Evolutionary conservation across 2,329 filamentous ascomycete genomes (phyloP), one percentile per base, ranked within the genome.

Genomic region (Cladophialophora carrionii): DNA sequence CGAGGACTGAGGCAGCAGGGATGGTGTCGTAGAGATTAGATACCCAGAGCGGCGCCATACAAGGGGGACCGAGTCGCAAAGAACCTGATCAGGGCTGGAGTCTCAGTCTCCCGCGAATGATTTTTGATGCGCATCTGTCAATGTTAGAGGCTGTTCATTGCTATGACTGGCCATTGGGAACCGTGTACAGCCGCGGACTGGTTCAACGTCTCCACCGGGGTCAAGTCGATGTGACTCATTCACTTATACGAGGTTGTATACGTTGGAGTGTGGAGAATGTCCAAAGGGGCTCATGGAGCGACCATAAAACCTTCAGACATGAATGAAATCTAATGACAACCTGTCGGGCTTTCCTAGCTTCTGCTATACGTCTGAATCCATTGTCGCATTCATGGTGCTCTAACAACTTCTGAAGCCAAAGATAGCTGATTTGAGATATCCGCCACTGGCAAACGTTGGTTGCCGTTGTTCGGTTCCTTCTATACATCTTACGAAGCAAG

Each of bases 171-270:
- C 17, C 37, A 41, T 41, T 41, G 17, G 2, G 37, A 10, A 41
- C 37, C 17, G 2, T 41, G 37, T n/a, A 17, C 17, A n/a, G 37
- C n/a, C 37, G 7, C 17, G 17, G 17, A 14, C 37, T n/a, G 3
- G 37, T 14, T 17, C 17, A 14, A 17, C 5, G 37, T n/a, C 37
- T 43, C 5, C 5, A 41, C 6, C 5, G n/a, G 14, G 5, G n/a
- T 43, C 22, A 51, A 26, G 48, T 29, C 26, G 48, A 5, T 54
- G 59, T 31, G 41, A 53, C 54, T 57, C 52, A 63, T 52, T 57
- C 57, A 41, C 37, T 51, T 37, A 37, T 29, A 54, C 46, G 43
- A 58, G 20, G 14, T 26, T 29, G 43, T 48, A 3, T 46, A 58
- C n/a, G n/a, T 51, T 4, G 29, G 24, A 24, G 22, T 49, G 26